Evolutionary conservation across 352 stramenopile genomes (phyloP).

Genomic region (Phytophthora colocasiae): DNA sequence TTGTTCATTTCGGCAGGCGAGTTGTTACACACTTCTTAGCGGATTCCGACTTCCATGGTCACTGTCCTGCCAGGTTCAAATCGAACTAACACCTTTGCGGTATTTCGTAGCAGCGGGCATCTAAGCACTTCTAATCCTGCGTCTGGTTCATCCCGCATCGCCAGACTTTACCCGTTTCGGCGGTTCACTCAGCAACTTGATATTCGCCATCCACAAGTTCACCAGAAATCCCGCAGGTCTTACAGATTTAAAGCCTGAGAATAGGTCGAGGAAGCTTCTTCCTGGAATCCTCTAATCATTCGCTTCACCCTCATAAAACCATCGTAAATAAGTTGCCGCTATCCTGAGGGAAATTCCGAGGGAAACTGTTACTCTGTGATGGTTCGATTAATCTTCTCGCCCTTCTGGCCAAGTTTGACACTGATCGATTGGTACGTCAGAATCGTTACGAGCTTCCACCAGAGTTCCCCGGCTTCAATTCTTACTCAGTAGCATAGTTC

Average conservation of each 20-base stretch:
- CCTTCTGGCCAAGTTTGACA: no score
- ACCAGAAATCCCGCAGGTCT: constrained; percentile 20
- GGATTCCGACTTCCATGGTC: no score
- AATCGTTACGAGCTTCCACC: no score
- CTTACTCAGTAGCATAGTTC: no score
- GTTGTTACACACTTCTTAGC: no score
- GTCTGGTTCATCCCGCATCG: constrained; percentile 38
- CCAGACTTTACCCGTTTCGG: constrained; percentile 39
- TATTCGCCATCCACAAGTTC: constrained; percentile 12
- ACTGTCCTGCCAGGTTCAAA: no score
- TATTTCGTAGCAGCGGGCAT: no score
- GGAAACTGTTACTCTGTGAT: constrained; percentile 7
- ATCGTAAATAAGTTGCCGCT: constrained; percentile 8
- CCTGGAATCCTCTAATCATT: neutral
- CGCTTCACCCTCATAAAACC: neutral
- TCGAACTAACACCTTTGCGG: no score
- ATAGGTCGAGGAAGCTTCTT: constrained; percentile 12
- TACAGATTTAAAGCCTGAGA: constrained; percentile 21
- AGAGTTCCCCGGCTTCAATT: no score
- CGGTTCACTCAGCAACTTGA: constrained; percentile 16
- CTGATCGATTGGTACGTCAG: neutral
- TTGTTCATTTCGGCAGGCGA: no score
- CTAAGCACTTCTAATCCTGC: constrained; percentile 34
- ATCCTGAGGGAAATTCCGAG: constrained; percentile 1
- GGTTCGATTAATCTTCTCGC: constrained; percentile 9